Evolutionary conservation across 108 stramenopile genomes (phyloP), one percentile per base, ranked within the genome.

Genomic region (Chaetoceros tenuissimus): DNA sequence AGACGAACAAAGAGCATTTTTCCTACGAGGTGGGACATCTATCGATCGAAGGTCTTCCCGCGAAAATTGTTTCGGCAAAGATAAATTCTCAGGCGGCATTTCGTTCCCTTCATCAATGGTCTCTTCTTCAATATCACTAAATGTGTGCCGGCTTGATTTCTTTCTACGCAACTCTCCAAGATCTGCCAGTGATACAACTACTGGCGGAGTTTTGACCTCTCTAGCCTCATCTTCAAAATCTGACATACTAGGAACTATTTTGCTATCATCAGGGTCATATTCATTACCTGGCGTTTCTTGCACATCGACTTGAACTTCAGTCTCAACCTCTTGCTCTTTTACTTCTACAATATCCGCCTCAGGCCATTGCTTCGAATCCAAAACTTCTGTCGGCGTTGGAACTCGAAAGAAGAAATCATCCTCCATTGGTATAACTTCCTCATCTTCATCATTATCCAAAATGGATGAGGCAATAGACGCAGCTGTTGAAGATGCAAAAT

Each of bases 401-500:
- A n/a, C n/a, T n/a, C n/a, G n/a, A n/a, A n/a, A n/a, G n/a, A n/a
- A n/a, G n/a, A n/a, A n/a, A n/a, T n/a, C n/a, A n/a, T n/a, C n/a
- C n/a, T n/a, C n/a, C n/a, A n/a, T n/a, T n/a, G n/a, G n/a, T n/a
- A n/a, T n/a, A n/a, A n/a, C n/a, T n/a, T n/a, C n/a, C n/a, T n/a
- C n/a, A n/a, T n/a, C 5, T 5, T 40, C 34, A 40, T 40, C 34
- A 13, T 40, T 40, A 40, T 40, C 34, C 13, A 40, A 13, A 10
- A 40, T 66, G 7, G 84, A 89, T 16, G 87, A 89, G 27, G 84
- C 82, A 31, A 89, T 63, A 0, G 87, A 89, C 23, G 87, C 87
- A 25, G 80, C 80, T 29, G 87, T 89, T 27, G 87, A 89, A 8
- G 84, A 79, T 23, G 69, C 80, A 51, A 79, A 22, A 28, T 55